These are phyloP conservation scores for Mariannaea elegans DNA, from an alignment of 2,329 filamentous ascomycete genomes.

Conservation along the genomic window DNA sequence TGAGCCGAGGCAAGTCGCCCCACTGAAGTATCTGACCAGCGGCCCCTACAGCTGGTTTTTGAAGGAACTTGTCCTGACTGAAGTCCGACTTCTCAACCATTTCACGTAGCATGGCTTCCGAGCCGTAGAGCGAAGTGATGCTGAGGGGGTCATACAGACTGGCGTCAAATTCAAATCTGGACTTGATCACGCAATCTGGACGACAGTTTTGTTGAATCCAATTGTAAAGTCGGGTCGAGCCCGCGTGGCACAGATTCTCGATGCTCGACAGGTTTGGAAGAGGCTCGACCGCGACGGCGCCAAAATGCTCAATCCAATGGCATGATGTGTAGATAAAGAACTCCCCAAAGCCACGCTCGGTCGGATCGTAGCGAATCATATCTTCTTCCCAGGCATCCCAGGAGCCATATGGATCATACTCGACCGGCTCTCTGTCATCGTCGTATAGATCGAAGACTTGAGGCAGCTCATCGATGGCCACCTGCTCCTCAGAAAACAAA, in stretches of 20 bases:
- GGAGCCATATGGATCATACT: constrained; percentile 34
- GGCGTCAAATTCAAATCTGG: constrained; percentile 43
- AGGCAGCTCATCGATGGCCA: constrained; percentile 23
- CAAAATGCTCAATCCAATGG: constrained; percentile 46
- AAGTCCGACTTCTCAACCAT: constrained; percentile 22
- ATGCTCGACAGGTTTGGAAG: constrained; percentile 30
- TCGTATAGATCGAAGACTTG: constrained; percentile 33
- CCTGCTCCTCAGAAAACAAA: constrained; percentile 42
- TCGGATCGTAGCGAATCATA: constrained; percentile 39
- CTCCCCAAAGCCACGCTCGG: constrained; percentile 33
- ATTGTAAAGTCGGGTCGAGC: constrained; percentile 42
- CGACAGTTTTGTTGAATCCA: constrained; percentile 45
- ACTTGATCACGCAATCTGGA: constrained; percentile 41
- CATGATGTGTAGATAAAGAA: constrained; percentile 48
- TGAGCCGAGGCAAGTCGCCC: constrained; percentile 36
- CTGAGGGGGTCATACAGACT: constrained; percentile 46
- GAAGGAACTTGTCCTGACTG: constrained; percentile 1
- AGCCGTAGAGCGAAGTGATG: constrained; percentile 46
- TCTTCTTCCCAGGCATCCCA: constrained; percentile 45
- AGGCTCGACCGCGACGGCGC: constrained; percentile 25
- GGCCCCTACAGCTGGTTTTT: constrained; percentile 28
- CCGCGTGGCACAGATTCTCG: constrained; percentile 34
- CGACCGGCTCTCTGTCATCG: constrained; percentile 22
- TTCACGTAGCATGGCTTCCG: constrained; percentile 40
- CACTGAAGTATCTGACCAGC: constrained; percentile 41